A percentile compares a stretch with the other conserved stretches of the same genome.
Evolutionary conservation across 1,284 basidiomycete genomes (phyloP).

Genomic region (Leccinum fuscescens): DNA sequence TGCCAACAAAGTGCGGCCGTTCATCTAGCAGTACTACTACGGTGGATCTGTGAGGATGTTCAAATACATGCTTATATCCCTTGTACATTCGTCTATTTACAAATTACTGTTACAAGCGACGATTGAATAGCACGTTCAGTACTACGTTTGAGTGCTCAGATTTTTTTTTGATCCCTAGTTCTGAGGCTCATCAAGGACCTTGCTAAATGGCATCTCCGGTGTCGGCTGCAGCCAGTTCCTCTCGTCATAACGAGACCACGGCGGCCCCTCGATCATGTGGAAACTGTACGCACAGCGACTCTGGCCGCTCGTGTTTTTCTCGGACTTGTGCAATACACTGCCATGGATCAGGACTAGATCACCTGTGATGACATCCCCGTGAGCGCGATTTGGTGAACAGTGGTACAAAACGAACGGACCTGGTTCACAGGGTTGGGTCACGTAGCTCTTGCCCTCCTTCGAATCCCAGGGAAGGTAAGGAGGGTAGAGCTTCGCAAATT

Average conservation of each 20-base stretch:
- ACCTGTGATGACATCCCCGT: slow-evolving; percentile 41
- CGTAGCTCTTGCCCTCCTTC: slow-evolving; percentile 47
- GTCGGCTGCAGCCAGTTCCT: slow-evolving; percentile 93
- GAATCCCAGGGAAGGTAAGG: slow-evolving; percentile 35
- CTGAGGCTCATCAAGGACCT: slow-evolving; percentile 46
- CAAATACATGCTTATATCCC: too few relatives aligned
- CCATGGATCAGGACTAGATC: slow-evolving; percentile 91
- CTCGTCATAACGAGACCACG: slow-evolving; percentile 65
- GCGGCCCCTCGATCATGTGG: slow-evolving; percentile 81
- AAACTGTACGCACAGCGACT: slow-evolving; percentile 93
- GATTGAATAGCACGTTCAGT: too few relatives aligned
- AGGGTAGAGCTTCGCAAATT: slow-evolving; percentile 64
- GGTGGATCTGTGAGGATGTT: too few relatives aligned
- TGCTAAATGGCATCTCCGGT: slow-evolving; percentile 74
- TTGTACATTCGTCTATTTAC: too few relatives aligned
- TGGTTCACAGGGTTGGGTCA: slow-evolving; percentile 72
- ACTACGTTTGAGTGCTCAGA: too few relatives aligned
- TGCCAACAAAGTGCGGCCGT: too few relatives aligned
- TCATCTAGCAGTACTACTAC: too few relatives aligned
- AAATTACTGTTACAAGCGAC: too few relatives aligned
- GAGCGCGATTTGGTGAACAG: not conserved
- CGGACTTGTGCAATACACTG: slow-evolving; percentile 84
- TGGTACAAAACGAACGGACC: slow-evolving; percentile 44
- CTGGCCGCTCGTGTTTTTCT: slow-evolving; percentile 67
- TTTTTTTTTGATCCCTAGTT: too few relatives aligned